Conservation (phyloP, 1,284 basidiomycete species). For the Laetiporus sulphureus region DNA sequence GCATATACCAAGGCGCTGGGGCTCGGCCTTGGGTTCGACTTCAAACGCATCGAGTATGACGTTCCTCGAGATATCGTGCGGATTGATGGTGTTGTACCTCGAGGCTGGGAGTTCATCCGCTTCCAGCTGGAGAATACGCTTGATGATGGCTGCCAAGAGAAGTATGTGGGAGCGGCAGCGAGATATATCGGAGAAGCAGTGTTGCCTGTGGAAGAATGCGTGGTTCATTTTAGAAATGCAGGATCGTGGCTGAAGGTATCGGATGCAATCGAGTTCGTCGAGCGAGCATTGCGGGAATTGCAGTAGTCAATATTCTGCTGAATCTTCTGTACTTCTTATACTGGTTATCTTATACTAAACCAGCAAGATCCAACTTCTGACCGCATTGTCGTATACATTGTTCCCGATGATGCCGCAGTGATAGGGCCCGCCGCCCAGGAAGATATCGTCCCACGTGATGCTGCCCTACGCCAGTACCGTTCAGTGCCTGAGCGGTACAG, state of each 20-base stretch:
- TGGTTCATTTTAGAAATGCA: slow-evolving; percentile 7
- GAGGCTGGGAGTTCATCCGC: slow-evolving; percentile 61
- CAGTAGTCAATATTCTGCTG: too few species aligned
- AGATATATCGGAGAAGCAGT: slow-evolving; percentile 30
- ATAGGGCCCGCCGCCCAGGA: too few species aligned
- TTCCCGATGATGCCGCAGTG: too few species aligned
- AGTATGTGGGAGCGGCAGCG: slow-evolving; percentile 62
- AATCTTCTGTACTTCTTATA: too few species aligned
- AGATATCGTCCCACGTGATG: too few species aligned
- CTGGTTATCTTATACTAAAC: too few species aligned
- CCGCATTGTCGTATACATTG: too few species aligned
- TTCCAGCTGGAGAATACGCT: slow-evolving; percentile 37
- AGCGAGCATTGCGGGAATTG: background rate
- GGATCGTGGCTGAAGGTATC: slow-evolving; percentile 20
- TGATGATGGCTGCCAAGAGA: slow-evolving; percentile 28
- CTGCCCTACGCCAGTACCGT: too few species aligned
- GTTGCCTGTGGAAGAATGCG: slow-evolving; percentile 8
- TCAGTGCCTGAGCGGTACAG: too few species aligned
- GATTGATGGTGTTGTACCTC: slow-evolving; percentile 49
- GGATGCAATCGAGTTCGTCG: slow-evolving; percentile 1
- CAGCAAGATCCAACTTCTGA: too few species aligned
- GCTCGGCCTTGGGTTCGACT: slow-evolving; percentile 75
- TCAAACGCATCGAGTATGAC: slow-evolving; percentile 66
- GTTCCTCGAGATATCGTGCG: slow-evolving; percentile 39
- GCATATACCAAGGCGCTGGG: slow-evolving; percentile 83